A percentile compares a stretch with the other conserved stretches of the same genome.
Conservation (phyloP, 768 basidiomycete genomes). For the Suillus weaverae region DNA sequence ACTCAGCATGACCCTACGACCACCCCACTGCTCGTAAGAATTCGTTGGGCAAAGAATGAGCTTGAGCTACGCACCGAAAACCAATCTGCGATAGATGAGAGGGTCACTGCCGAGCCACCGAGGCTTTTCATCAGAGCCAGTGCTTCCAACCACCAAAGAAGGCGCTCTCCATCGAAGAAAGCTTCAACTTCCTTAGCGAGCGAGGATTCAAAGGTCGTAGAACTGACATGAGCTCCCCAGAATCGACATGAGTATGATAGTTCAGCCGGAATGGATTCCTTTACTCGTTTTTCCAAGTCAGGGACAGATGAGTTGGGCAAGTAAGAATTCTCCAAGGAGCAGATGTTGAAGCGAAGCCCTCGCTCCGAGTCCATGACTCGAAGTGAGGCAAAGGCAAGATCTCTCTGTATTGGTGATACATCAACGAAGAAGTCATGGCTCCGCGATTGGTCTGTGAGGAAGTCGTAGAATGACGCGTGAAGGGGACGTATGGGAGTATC, state of each 20-base stretch:
- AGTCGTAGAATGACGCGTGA: slow-evolving; percentile 31
- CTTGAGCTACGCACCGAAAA: background rate
- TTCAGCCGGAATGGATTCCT: slow-evolving; percentile 21
- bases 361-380: slow-evolving; percentile 22
- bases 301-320: slow-evolving; percentile 20
- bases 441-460: slow-evolving; percentile 15
- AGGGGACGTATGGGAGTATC: slow-evolving; percentile 15
- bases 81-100: background rate
- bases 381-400: slow-evolving; percentile 21
- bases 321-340: slow-evolving; percentile 27
- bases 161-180: slow-evolving; percentile 19
- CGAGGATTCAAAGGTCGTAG: background rate
- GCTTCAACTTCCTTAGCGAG: slow-evolving; percentile 16
- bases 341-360: slow-evolving; percentile 15
- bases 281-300: slow-evolving; percentile 13
- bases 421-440: slow-evolving; percentile 16
- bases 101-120: background rate
- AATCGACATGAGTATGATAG: slow-evolving; percentile 33
- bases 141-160: background rate
- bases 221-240: slow-evolving; percentile 31
- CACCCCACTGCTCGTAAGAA: background rate
- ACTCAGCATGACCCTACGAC: background rate
- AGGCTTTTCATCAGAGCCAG: slow-evolving; percentile 16
- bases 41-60: background rate
- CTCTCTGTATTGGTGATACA: background rate